Conservation (phyloP, 345 rosid genomes). For the Pugionium dolabratum region DNA sequence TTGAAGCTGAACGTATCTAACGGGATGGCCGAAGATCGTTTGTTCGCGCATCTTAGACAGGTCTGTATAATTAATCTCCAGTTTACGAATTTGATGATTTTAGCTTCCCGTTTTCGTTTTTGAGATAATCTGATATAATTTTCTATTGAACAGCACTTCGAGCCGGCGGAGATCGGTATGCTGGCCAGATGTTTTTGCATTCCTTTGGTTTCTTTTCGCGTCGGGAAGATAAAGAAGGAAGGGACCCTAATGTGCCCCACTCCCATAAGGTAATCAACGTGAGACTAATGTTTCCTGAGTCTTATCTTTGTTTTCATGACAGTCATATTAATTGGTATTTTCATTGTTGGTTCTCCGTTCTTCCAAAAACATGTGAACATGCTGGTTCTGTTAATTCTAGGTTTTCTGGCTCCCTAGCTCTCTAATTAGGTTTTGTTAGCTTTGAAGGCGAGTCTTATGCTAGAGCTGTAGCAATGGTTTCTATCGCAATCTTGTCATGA, state of each 20-base stretch:
- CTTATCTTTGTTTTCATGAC: neutral
- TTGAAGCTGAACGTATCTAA: slow-evolving; percentile 65
- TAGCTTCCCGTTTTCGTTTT: neutral
- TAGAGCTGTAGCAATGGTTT: slow-evolving; percentile 1
- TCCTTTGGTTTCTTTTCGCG: slow-evolving; percentile 89
- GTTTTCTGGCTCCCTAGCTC: neutral
- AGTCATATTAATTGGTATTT: neutral
- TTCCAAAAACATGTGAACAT: neutral
- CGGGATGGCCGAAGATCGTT: slow-evolving; percentile 74
- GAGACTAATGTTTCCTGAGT: neutral
- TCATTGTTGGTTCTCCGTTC: slow-evolving; percentile 1
- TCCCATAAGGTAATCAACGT: slow-evolving; percentile 58
- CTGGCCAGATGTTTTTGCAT: slow-evolving; percentile 92
- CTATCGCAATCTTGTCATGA: neutral
- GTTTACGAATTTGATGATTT: neutral
- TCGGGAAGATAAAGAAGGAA: slow-evolving; percentile 77
- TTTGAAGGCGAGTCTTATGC: slow-evolving; percentile 1
- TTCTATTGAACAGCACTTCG: slow-evolving; percentile 59
- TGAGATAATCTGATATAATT: slow-evolving; percentile 15
- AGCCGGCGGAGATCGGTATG: slow-evolving; percentile 90
- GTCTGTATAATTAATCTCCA: slow-evolving; percentile 35
- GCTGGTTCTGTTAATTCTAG: neutral
- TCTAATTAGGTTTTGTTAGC: slow-evolving; percentile 1
- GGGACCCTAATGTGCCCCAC: slow-evolving; percentile 69
- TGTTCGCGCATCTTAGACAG: slow-evolving; percentile 83